phyloP scores from a whole-genome alignment of 1,139 yeast genomes.

The Saccharomyces hybrid region DNA sequence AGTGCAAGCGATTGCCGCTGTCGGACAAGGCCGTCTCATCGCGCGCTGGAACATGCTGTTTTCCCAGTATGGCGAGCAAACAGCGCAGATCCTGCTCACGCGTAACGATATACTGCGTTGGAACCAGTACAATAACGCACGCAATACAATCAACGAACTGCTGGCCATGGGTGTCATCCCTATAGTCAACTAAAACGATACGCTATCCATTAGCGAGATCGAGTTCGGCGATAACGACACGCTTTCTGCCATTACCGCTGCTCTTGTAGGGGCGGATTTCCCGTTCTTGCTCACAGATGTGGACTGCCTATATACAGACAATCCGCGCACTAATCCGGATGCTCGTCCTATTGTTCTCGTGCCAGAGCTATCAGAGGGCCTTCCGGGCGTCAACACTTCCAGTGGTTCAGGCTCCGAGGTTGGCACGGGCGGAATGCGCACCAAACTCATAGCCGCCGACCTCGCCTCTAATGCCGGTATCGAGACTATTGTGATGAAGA shows the following conservation, averaged over 20 bases:
- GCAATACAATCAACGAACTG: slow-evolving; percentile 71
- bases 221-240: slow-evolving; percentile 96
- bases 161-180: slow-evolving; percentile 85
- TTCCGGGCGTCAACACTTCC: slow-evolving; percentile 63
- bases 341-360: slow-evolving; percentile 78
- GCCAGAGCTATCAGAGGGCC: slow-evolving; percentile 52
- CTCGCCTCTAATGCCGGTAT: slow-evolving; percentile 89
- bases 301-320: slow-evolving; percentile 83
- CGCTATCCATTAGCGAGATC: slow-evolving; percentile 81
- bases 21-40: slow-evolving; percentile 84
- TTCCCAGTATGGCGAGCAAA: slow-evolving; percentile 71
- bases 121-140: slow-evolving; percentile 84
- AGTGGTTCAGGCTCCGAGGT: slow-evolving; percentile 67
- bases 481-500: slow-evolving; percentile 74
- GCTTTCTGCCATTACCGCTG: slow-evolving; percentile 86
- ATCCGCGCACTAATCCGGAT: slow-evolving; percentile 72
- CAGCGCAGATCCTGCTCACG: slow-evolving; percentile 82
- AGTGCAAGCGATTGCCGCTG: slow-evolving; percentile 86
- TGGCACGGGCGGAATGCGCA: slow-evolving; percentile 97
- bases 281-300: slow-evolving; percentile 87
- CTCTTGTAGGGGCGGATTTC: slow-evolving; percentile 90
- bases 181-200: slow-evolving; percentile 90
- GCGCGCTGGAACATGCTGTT: slow-evolving; percentile 84
- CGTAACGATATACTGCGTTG: slow-evolving; percentile 86
- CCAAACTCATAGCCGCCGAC: slow-evolving; percentile 90